Base-by-base conservation (phyloP, 176 grass and related monocot genomes). In the Echinochloa phyllopogon region DNA sequence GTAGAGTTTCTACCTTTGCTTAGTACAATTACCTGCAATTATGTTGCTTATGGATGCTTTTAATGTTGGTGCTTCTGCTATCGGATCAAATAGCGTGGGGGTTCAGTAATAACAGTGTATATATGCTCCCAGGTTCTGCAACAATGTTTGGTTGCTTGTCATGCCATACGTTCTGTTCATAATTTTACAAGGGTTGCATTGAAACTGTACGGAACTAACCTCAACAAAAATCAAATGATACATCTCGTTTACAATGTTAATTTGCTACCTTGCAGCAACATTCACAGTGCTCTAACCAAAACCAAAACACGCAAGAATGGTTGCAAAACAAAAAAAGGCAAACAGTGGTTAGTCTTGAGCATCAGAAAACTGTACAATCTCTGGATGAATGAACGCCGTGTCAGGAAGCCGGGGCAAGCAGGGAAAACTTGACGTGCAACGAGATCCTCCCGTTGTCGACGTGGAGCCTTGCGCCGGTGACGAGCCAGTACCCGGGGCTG, bases 391-490 rank as follows among this genome's bases (percentile, higher is more conserved):
- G 10, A 47, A 63, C 21, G 25, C 10, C 10, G 20, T 72, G 42
- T 86, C 76, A 86, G 38, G 84, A 72, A 63, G 33, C 73, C 53
- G 80, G 70, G 9, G 85, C 67, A 41, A 95, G 87, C 75, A 98
- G 86, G 29, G 96, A 98, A 86, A 98, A 98, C 87, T 98, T 95
- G 33, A 95, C 93, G 57, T 89, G 89, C 44, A 98, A 85, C 44
- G 75, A 87, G 72, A 98, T 95, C 91, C 77, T 95, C 53, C 96
- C 91, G 42, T 94, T 98, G 41, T 92, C 91, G 5, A 92, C 87
- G 24, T 94, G 77, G 15, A 98, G 87, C 85, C 90, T 95, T 63
- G 91, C 96, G 2, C 96, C 96, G 17, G 93, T 95, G 82, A 92
- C 89, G 36, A 95, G 79, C 96, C 96, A 95, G 70, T 98, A 60